Conservation (phyloP, 2,329 filamentous ascomycete genomes). For the Fusarium sp. region DNA sequence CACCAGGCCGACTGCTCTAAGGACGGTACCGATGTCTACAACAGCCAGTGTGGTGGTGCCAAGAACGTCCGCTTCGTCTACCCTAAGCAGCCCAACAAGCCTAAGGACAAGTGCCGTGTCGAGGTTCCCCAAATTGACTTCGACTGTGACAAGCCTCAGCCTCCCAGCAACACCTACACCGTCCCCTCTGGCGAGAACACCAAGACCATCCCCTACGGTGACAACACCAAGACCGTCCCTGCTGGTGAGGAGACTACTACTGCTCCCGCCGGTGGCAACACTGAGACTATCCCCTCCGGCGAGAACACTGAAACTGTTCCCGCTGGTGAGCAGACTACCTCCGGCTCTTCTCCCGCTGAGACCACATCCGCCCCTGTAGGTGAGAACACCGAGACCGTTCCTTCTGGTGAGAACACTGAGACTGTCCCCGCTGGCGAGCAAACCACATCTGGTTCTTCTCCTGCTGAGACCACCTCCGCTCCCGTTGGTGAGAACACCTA, state of each 20-base stretch:
- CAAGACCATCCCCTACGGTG: conserved; percentile 41
- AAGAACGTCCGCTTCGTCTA: conserved; percentile 79
- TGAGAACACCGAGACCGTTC: conserved; percentile 25
- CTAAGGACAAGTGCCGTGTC: conserved; percentile 71
- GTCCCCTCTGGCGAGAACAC: conserved; percentile 52
- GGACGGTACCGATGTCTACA: conserved; percentile 75
- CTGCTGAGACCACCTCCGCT: conserved; percentile 54
- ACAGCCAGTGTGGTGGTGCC: conserved; percentile 93
- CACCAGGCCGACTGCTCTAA: conserved; percentile 75
- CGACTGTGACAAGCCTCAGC: conserved; percentile 65
- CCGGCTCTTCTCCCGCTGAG: conserved; percentile 57
- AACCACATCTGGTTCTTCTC: conserved; percentile 52
- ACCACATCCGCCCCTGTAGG: conserved; percentile 47
- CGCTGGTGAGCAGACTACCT: conserved; percentile 19
- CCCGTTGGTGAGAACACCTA: conserved; percentile 8
- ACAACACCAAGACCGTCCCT: conserved; percentile 48
- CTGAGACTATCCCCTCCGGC: conserved; percentile 31
- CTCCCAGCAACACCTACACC: conserved; percentile 27
- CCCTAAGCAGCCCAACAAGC: conserved; percentile 63
- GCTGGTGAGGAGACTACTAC: conserved; percentile 57
- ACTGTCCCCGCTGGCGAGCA: conserved; percentile 19
- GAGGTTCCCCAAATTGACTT: conserved; percentile 80
- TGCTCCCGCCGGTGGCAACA: conserved; percentile 65
- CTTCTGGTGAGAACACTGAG: conserved; percentile 3
- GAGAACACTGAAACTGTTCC: conserved; percentile 19